Evolutionary conservation across 257 asterid species (phyloP).

Genomic region (Nicotiana benthamiana): DNA sequence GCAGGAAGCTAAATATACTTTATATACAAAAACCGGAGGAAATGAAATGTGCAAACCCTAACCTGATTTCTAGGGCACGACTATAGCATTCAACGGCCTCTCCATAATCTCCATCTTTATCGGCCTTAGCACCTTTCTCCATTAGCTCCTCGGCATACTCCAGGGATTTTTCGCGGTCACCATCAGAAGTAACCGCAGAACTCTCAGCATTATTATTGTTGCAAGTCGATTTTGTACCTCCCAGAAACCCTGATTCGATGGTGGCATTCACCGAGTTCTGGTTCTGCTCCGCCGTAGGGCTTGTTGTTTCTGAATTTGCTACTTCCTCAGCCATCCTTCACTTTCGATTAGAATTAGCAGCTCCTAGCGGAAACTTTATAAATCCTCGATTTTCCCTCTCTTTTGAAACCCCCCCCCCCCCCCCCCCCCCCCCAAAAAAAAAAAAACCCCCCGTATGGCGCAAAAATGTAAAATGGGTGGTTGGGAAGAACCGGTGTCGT

Average conservation of each 20-base stretch:
- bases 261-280: conserved; percentile 60
- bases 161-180: conserved; percentile 43
- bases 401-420: no score
- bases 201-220: conserved; percentile 31
- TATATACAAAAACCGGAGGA: neutral
- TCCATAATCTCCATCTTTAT: conserved; percentile 51
- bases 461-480: conserved; percentile 5
- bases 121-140: conserved; percentile 56
- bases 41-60: conserved; percentile 3
- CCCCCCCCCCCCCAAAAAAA: neutral
- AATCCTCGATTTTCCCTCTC: neutral
- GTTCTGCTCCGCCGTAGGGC: conserved; percentile 21
- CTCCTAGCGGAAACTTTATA: neutral
- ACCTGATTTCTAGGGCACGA: conserved; percentile 97
- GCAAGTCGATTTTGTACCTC: conserved; percentile 55
- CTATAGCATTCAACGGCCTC: conserved; percentile 88
- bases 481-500: neutral
- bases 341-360: conserved; percentile 2
- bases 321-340: conserved; percentile 50
- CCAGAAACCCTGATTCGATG: conserved; percentile 31
- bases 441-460: conserved; percentile 22
- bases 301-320: conserved; percentile 26
- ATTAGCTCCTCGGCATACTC: conserved; percentile 57
- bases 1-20: neutral
- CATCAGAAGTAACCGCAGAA: conserved; percentile 30